phyloP scores from a whole-genome alignment of 176 grass and related monocot species.

The Canna indica region DNA sequence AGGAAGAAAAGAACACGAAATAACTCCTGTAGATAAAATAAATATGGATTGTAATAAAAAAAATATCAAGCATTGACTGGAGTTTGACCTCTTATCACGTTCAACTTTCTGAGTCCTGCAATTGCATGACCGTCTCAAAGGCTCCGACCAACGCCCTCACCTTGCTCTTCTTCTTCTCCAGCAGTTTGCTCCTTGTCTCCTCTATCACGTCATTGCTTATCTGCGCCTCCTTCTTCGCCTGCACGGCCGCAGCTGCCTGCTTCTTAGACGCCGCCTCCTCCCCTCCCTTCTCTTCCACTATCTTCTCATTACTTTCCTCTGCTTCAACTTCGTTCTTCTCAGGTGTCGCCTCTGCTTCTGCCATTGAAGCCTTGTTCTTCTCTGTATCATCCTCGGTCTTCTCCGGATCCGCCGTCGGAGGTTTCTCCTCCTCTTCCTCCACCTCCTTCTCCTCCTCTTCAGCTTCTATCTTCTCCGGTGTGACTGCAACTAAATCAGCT shows the following conservation, averaged over 20 bases:
- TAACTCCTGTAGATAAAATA: no score
- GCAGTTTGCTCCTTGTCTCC: conserved; percentile 4
- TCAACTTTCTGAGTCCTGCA: neutral
- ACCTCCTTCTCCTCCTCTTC: no score
- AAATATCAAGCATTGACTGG: no score
- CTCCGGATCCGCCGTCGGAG: neutral
- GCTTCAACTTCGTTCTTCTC: neutral
- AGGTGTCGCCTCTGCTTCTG: neutral
- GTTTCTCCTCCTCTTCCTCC: neutral
- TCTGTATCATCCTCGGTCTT: neutral
- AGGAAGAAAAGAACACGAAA: no score
- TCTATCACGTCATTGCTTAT: conserved; percentile 12
- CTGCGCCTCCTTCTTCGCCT: conserved; percentile 5
- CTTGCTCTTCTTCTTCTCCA: conserved; percentile 17
- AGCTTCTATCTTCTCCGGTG: neutral
- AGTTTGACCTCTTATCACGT: no score
- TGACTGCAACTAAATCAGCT: no score
- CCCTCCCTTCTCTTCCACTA: neutral
- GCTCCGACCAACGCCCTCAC: conserved; percentile 13
- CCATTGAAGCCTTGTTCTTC: neutral
- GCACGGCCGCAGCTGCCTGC: neutral
- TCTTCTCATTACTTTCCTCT: neutral
- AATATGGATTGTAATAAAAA: no score
- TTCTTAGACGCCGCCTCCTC: conserved; percentile 4
- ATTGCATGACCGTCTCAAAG: conserved; percentile 8